Evolutionary conservation across 208 protist genomes (phyloP).

Genomic region (Jaenimonas drosophilae): DNA sequence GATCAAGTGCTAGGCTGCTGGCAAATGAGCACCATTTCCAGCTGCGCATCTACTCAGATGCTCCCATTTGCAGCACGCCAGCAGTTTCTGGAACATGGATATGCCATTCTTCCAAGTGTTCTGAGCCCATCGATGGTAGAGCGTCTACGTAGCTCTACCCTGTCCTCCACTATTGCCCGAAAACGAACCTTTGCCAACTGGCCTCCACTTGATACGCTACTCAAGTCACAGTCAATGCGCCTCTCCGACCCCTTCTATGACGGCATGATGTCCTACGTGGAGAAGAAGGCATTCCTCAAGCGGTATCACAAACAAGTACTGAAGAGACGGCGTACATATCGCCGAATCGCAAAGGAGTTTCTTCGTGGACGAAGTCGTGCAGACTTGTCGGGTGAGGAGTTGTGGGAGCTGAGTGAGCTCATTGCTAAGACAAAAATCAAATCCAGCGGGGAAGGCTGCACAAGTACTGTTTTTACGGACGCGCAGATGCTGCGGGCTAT

Average conservation of each 20-base stretch:
- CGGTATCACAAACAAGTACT: constrained; percentile 30
- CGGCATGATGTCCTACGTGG: constrained; percentile 29
- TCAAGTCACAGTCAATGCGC: constrained; percentile 25
- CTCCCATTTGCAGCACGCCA: constrained; percentile 50
- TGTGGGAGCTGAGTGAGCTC: constrained; percentile 62
- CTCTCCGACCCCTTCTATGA: constrained; percentile 43
- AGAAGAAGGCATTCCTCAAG: constrained; percentile 48
- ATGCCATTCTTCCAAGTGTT: constrained; percentile 54
- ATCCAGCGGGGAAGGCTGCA: constrained; percentile 33
- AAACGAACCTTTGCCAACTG: constrained; percentile 44
- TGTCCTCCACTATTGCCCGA: constrained; percentile 38
- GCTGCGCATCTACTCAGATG: neutral
- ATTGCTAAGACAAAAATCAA: constrained; percentile 26
- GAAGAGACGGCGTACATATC: constrained; percentile 19
- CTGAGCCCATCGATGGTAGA: constrained; percentile 18
- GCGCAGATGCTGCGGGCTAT: constrained; percentile 75
- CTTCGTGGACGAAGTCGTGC: constrained; percentile 39
- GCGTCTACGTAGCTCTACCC: constrained; percentile 21
- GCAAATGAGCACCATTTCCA: too few relatives aligned
- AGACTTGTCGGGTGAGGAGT: constrained; percentile 47
- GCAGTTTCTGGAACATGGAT: constrained; percentile 67
- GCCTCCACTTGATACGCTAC: constrained; percentile 49
- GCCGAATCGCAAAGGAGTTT: constrained; percentile 18
- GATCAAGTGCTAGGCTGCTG: too few relatives aligned
- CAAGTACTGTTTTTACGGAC: constrained; percentile 62